Evolutionary conservation across 768 basidiomycete species (phyloP).

Genomic region (Tricholoma bakamatsutake): DNA sequence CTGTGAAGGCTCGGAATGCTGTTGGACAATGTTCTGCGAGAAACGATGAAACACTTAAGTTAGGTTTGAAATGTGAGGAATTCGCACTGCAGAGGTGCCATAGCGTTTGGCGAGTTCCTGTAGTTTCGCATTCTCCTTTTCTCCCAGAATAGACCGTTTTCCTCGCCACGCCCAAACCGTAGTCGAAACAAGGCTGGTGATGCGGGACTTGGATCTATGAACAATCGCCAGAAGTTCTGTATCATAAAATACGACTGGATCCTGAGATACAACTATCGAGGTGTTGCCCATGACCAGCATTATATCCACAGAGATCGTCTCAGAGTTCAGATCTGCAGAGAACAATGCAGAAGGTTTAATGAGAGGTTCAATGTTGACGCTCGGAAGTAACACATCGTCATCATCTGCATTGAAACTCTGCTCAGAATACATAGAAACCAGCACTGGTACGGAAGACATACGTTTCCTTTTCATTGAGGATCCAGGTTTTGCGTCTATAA

Average conservation of each 20-base stretch:
- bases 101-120: constrained; percentile 70
- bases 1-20: constrained; percentile 59
- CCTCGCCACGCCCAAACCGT: constrained; percentile 79
- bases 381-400: constrained; percentile 38
- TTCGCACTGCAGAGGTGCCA: constrained; percentile 50
- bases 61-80: not conserved
- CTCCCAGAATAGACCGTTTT: constrained; percentile 42
- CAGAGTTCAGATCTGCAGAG: constrained; percentile 12
- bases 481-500: not conserved
- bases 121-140: constrained; percentile 60
- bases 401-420: constrained; percentile 25
- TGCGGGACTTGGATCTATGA: constrained; percentile 59
- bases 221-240: constrained; percentile 64
- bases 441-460: not conserved
- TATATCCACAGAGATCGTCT: constrained; percentile 71
- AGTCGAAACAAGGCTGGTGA: constrained; percentile 61
- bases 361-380: constrained; percentile 43
- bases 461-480: not conserved
- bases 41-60: not conserved
- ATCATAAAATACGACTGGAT: constrained; percentile 64
- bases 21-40: constrained; percentile 39
- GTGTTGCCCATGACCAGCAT: constrained; percentile 50
- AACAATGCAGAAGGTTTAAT: constrained; percentile 23
- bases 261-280: constrained; percentile 37
- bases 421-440: not conserved